phyloP scores from a whole-genome alignment of 805 yeast species.

The Torulaspora indica region DNA sequence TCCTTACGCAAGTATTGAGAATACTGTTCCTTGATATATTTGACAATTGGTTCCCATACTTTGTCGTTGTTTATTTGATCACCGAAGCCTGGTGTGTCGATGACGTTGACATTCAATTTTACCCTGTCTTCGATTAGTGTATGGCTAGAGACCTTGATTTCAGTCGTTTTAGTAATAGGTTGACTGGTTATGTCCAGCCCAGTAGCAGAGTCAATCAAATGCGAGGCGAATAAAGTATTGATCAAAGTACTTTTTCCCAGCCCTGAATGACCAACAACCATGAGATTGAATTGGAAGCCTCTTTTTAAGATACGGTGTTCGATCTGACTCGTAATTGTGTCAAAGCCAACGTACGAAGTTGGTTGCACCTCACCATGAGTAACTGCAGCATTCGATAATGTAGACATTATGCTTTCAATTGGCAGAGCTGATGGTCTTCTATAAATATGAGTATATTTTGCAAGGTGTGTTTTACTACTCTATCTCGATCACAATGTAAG shows the following conservation, averaged over 20 bases:
- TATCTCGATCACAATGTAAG: not conserved
- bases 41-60: constrained; percentile 95
- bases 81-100: constrained; percentile 98
- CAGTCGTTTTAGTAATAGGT: constrained; percentile 82
- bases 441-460: not conserved
- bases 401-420: constrained; percentile 9
- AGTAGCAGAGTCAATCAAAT: constrained; percentile 56
- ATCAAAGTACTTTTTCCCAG: constrained; percentile 90
- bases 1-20: constrained; percentile 87
- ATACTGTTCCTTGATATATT: constrained; percentile 93
- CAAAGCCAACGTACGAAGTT: constrained; percentile 85
- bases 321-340: constrained; percentile 91
- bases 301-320: constrained; percentile 85
- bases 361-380: constrained; percentile 43
- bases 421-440: not conserved
- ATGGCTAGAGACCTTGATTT: constrained; percentile 68
- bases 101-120: constrained; percentile 74
- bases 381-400: constrained; percentile 3
- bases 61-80: constrained; percentile 93
- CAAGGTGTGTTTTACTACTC: not conserved
- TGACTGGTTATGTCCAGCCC: constrained; percentile 67
- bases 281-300: constrained; percentile 90
- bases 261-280: constrained; percentile 93
- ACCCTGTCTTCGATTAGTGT: constrained; percentile 81
- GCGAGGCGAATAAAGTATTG: constrained; percentile 85